Conservation (phyloP, 2,329 filamentous ascomycete genomes). For the Apiospora kogelbergensis region DNA sequence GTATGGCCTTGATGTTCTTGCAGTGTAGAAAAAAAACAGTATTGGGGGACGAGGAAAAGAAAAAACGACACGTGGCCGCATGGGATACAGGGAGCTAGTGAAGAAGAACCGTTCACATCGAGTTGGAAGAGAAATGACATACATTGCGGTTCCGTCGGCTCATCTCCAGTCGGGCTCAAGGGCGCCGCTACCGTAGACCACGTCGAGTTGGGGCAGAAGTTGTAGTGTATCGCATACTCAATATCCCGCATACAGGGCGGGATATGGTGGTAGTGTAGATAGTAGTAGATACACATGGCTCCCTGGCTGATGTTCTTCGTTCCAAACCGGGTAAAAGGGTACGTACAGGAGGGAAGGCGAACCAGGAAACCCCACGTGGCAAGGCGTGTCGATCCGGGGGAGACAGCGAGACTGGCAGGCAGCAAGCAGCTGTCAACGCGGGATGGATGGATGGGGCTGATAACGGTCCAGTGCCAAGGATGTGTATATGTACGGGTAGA, state of each 20-base stretch:
- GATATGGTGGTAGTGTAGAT: constrained; percentile 52
- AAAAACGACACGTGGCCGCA: not conserved
- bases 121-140: not conserved
- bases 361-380: not conserved
- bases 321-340: not conserved
- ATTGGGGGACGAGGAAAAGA: not conserved
- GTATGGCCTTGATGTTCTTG: not conserved
- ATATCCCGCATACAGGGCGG: constrained; percentile 41
- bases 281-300: constrained; percentile 51
- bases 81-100: not conserved
- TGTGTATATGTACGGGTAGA: not conserved
- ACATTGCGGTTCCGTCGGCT: not conserved
- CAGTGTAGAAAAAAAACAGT: not conserved
- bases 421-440: not conserved
- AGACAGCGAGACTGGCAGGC: not conserved
- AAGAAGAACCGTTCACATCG: not conserved
- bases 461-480: not conserved
- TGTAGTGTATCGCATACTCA: constrained; percentile 42
- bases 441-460: not conserved
- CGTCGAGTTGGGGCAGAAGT: constrained; percentile 40
- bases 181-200: constrained; percentile 21
- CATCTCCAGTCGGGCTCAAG: constrained; percentile 13
- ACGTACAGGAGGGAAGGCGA: not conserved
- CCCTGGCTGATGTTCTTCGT: not conserved
- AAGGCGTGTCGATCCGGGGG: not conserved